Base-by-base conservation (phyloP, 1,284 basidiomycete genomes). In the Puccinia hordei region DNA sequence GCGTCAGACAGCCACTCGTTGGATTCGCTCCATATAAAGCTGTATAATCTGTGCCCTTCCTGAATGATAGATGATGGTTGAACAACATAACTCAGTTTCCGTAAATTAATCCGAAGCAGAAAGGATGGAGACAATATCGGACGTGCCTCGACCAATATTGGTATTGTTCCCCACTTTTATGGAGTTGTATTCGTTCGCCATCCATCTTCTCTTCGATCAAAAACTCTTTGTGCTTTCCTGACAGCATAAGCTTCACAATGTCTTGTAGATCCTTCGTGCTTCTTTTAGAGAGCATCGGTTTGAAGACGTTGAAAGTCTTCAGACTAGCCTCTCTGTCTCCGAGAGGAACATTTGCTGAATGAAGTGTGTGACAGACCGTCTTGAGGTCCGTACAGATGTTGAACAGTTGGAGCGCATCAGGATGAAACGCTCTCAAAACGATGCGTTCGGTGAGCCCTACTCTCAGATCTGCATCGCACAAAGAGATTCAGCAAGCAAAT, bases 181-280 rank as follows among this genome's bases (percentile, higher is more conserved):
- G 95, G 72, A 98, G 84, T 85, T 98, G 95, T 86, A 98, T 94
- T 38, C 95, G 88, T 85, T 98, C 95, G 0, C 95, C 95, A 84
- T 98, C 95, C 0, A 97, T 88, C 85, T 98, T 98, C 87, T 98
- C 95, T 85, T 98, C 95, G 66, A 98, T 92, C 82, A 94, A 87
- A 85, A 97, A 97, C 72, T 87, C 86, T n/a, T 84, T 89, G 86
- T 17, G 87, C 83, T 57, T 84, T 1, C 90, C 90, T 27, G 57
- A 46, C 12, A 71, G 89, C 90, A 97, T 94, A 73, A 92, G 89
- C 83, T 92, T 92, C 69, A 95, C 90, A 0, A 93, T 90, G 22
- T 92, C 91, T 82, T 92, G 91, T 41, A 95, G 89, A 81, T 89
- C 91, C 81, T 89, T 89, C 0, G 82, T 61, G 24, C 80, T 92